Evolutionary conservation across 208 protist species (phyloP), one percentile per base, ranked within the genome.

Genomic region (Leishmania major): DNA sequence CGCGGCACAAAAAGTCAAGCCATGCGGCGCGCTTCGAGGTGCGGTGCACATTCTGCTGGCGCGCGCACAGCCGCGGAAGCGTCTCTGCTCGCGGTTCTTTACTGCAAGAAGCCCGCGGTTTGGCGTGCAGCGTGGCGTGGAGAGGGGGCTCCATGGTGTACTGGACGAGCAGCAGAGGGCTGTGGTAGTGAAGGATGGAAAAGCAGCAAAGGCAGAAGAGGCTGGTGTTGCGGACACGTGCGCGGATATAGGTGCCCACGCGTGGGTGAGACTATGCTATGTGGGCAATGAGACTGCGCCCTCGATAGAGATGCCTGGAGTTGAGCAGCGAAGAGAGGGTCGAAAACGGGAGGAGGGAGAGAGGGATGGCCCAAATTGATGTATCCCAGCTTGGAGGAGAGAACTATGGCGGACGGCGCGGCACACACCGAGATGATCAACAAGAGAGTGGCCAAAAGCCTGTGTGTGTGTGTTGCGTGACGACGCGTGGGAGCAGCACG

Each of bases 1-100:
- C 25, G 49, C 80, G 80, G 31, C 37, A 78, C n/a, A 83, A 7
- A 28, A 83, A 64, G 55, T 43, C 25, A 15, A 37, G 8, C 37
- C 55, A 78, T 35, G 55, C 49, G 8, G 49, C 53, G 72, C 47
- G 45, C n/a, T 51, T 53, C 40, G 49, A 55, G 47, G 72, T 15
- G 49, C 35, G 73, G 25, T 47, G 53, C 66, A 13, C 0, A 17
- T 8, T 22, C 66, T 72, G 31, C 40, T 45, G 3, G 66, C 8
- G 22, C 22, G 37, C 66, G 66, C n/a, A n/a, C 66, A 72, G 40
- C 31, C n/a, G 31, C 6, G 66, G 40, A 72, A 0, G 25, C 66
- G 37, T 47, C 15, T 72, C 22, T 25, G 31, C 37, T 72, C 37
- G 66, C 19, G 22, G 5, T 0, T 28, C 22, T n/a, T 72, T 37